A percentile compares a stretch with the other conserved stretches of the same genome.
Evolutionary conservation across 306 rosid genomes (phyloP).

Genomic region (Fragaria ananassa): DNA sequence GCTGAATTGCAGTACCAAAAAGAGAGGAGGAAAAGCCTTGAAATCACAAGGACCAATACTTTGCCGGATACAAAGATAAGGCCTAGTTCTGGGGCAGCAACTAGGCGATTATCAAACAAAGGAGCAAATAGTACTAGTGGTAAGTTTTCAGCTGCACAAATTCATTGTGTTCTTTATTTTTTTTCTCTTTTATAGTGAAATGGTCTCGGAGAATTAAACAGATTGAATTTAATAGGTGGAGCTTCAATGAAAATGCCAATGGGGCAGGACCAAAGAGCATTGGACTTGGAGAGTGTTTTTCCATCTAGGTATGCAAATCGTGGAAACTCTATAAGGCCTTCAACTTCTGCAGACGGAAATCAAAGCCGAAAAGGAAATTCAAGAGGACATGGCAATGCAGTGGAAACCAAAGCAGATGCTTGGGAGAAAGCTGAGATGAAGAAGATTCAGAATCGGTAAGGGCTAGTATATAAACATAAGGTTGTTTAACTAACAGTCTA

Average conservation of each 20-base stretch:
- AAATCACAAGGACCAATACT: conserved; percentile 32
- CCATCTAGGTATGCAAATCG: conserved; percentile 30
- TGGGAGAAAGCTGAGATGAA: conserved; percentile 55
- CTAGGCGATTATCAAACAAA: conserved; percentile 31
- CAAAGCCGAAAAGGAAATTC: conserved; percentile 27
- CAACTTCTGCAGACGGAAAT: conserved; percentile 24
- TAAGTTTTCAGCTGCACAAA: conserved; percentile 6
- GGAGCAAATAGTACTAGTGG: conserved; percentile 26
- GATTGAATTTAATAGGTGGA: conserved; percentile 35
- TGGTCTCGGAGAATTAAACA: conserved; percentile 15
- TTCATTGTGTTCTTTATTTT: neutral
- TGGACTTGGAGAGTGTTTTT: conserved; percentile 24
- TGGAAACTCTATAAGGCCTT: conserved; percentile 25
- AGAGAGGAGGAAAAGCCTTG: conserved; percentile 29
- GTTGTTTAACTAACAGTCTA: neutral
- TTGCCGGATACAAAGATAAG: conserved; percentile 20
- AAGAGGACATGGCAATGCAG: conserved; percentile 1
- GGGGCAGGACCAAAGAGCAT: conserved; percentile 28
- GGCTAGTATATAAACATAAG: neutral
- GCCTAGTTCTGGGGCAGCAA: conserved; percentile 28
- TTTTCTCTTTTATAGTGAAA: neutral
- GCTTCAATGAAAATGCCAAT: conserved; percentile 37
- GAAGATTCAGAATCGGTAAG: conserved; percentile 52
- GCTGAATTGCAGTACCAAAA: conserved; percentile 28
- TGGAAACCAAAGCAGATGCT: conserved; percentile 38